Evolutionary conservation across 805 yeast species (phyloP).

Genomic region (Candida patagonica): DNA sequence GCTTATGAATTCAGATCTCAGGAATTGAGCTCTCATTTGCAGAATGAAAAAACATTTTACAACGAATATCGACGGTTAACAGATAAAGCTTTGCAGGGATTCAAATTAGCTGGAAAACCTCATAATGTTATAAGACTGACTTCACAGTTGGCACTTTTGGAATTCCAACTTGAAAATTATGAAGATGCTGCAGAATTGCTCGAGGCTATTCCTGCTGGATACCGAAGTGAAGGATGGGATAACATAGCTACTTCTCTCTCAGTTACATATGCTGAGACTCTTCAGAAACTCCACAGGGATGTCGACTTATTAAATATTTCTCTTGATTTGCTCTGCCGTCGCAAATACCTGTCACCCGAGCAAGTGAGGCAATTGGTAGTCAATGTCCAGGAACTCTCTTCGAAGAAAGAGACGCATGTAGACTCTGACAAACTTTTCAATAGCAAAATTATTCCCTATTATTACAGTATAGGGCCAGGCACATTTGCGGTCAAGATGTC

Average conservation of each 20-base stretch:
- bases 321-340: slow-evolving; percentile 21
- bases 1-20: slow-evolving; percentile 15
- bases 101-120: slow-evolving; percentile 42
- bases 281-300: slow-evolving; percentile 27
- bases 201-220: slow-evolving; percentile 59
- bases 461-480: slow-evolving; percentile 4
- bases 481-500: slow-evolving; percentile 5
- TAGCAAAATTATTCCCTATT: slow-evolving; percentile 30
- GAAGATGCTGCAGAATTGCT: slow-evolving; percentile 54
- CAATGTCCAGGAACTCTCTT: slow-evolving; percentile 18
- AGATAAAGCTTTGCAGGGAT: slow-evolving; percentile 44
- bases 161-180: slow-evolving; percentile 48
- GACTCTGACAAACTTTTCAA: slow-evolving; percentile 32
- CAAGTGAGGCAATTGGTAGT: slow-evolving; percentile 17
- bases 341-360: slow-evolving; percentile 12
- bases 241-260: slow-evolving; percentile 57
- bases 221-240: slow-evolving; percentile 66
- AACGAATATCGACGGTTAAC: slow-evolving; percentile 44
- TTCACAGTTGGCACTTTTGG: slow-evolving; percentile 67
- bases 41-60: slow-evolving; percentile 30
- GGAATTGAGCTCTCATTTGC: slow-evolving; percentile 22
- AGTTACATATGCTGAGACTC: slow-evolving; percentile 58
- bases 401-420: slow-evolving; percentile 15
- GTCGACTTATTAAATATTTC: slow-evolving; percentile 23
- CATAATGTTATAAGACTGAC: slow-evolving; percentile 66